phyloP scores from a whole-genome alignment of 371 early-diverging fungal species.

The Mucor irregularis region DNA sequence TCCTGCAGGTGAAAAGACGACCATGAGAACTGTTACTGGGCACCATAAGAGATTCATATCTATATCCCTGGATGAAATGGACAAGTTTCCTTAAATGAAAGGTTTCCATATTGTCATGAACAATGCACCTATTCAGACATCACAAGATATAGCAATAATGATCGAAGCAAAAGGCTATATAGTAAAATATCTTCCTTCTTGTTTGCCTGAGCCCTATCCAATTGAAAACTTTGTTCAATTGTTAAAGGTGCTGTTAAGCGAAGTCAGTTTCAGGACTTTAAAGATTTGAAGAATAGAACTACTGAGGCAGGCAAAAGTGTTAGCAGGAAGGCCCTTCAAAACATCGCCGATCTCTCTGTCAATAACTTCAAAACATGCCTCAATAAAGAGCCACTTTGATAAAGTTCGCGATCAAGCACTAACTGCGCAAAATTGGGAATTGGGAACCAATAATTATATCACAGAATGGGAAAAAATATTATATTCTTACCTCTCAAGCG shows the following conservation, averaged over 20 bases:
- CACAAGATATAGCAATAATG: not conserved
- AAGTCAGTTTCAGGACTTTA: conserved; percentile 6
- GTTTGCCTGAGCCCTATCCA: conserved; percentile 13
- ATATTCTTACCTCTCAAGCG: too few species aligned
- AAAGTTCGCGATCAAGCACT: not conserved
- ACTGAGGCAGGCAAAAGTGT: conserved; percentile 12
- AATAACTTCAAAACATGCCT: conserved; percentile 19
- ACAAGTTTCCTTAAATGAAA: conserved; percentile 4
- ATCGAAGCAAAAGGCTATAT: conserved; percentile 13
- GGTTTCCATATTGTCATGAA: conserved; percentile 10
- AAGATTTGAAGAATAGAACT: conserved; percentile 14
- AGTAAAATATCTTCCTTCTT: conserved; percentile 10
- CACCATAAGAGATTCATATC: conserved; percentile 8
- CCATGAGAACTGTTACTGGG: conserved; percentile 7
- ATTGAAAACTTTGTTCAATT: conserved; percentile 23
- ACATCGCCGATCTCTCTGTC: conserved; percentile 15
- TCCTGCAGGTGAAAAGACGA: not conserved
- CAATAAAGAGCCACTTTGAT: conserved; percentile 11
- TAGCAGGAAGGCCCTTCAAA: conserved; percentile 18
- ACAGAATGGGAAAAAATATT: too few species aligned
- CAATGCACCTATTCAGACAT: conserved; percentile 20
- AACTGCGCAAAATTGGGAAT: too few species aligned
- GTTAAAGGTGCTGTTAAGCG: conserved; percentile 27
- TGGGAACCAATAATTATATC: too few species aligned
- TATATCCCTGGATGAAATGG: conserved; percentile 8